phyloP scores from a whole-genome alignment of 148 eudicot species.

The Fagopyrum tataricum region DNA sequence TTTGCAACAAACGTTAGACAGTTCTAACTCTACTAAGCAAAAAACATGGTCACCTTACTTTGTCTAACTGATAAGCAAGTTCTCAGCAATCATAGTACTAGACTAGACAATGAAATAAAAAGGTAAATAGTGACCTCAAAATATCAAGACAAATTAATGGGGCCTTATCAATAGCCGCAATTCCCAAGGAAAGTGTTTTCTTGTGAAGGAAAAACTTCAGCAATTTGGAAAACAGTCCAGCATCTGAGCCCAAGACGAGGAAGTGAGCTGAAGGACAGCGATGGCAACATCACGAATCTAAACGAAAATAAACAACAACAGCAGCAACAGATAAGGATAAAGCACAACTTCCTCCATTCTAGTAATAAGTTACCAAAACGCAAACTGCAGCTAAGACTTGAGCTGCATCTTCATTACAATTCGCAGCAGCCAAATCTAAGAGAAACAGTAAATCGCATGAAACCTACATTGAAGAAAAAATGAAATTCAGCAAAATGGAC shows the following conservation, averaged over 20 bases:
- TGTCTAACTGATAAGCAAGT: background rate
- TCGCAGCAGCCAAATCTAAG: constrained; percentile 42
- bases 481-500: background rate
- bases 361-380: constrained; percentile 35
- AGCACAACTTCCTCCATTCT: background rate
- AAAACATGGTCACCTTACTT: background rate
- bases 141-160: constrained; percentile 61
- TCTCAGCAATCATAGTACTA: background rate
- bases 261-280: constrained; percentile 42
- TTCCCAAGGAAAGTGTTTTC: constrained; percentile 24
- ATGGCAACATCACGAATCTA: constrained; percentile 47
- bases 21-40: background rate
- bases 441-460: constrained; percentile 60
- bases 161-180: constrained; percentile 36
- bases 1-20: background rate
- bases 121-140: constrained; percentile 31
- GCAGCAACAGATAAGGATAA: background rate
- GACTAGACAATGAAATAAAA: background rate
- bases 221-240: constrained; percentile 47
- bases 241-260: constrained; percentile 56
- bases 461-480: constrained; percentile 30
- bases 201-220: constrained; percentile 31
- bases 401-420: constrained; percentile 25
- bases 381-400: constrained; percentile 37
- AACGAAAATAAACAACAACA: constrained; percentile 15